Conservation (phyloP, 805 yeast genomes). For the Myxozyma sirexii region DNA sequence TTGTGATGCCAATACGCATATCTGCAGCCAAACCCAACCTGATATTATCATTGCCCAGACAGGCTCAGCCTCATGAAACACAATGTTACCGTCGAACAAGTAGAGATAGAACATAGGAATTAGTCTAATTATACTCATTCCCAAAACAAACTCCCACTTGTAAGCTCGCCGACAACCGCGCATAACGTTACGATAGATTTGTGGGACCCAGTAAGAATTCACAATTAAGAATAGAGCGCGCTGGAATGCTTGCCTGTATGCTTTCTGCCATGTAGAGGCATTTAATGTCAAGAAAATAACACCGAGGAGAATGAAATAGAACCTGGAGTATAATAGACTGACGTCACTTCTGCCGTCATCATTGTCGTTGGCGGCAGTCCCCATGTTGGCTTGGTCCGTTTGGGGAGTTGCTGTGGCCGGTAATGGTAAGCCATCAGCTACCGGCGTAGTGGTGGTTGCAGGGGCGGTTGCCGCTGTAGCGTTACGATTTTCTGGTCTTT, state of each 20-base stretch:
- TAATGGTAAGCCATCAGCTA: slow-evolving; percentile 36
- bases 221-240: slow-evolving; percentile 53
- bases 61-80: slow-evolving; percentile 72
- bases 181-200: slow-evolving; percentile 73
- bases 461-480: slow-evolving; percentile 33
- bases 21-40: slow-evolving; percentile 64
- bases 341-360: slow-evolving; percentile 43
- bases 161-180: slow-evolving; percentile 70
- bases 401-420: slow-evolving; percentile 46
- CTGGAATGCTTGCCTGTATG: slow-evolving; percentile 60
- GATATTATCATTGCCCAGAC: slow-evolving; percentile 51
- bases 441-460: slow-evolving; percentile 35
- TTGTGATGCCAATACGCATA: slow-evolving; percentile 62
- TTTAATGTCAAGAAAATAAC: slow-evolving; percentile 61
- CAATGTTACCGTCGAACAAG: slow-evolving; percentile 52
- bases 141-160: slow-evolving; percentile 73
- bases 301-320: slow-evolving; percentile 56
- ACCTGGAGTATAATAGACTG: slow-evolving; percentile 60
- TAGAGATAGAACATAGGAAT: slow-evolving; percentile 68
- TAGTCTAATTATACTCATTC: slow-evolving; percentile 63
- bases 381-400: slow-evolving; percentile 49
- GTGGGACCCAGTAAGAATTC: slow-evolving; percentile 87
- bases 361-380: slow-evolving; percentile 12
- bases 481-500: slow-evolving; percentile 46
- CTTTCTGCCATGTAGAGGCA: slow-evolving; percentile 64